Evolutionary conservation across 805 yeast species (phyloP).

Genomic region (Candida mattraensis): DNA sequence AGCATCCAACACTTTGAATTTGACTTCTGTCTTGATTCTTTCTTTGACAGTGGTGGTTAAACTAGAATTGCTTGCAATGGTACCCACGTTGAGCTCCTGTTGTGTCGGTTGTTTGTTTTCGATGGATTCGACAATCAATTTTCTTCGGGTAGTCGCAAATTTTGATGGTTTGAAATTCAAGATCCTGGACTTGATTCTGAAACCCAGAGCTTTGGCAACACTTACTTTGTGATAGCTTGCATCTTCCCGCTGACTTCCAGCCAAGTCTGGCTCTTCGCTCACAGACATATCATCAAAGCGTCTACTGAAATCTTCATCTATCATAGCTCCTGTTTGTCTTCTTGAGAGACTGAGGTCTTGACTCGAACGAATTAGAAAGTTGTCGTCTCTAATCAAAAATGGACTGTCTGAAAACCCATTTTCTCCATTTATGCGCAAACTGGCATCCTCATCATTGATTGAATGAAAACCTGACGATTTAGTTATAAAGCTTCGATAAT

Average conservation of each 20-base stretch:
- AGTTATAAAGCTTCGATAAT: slow-evolving; percentile 15
- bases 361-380: slow-evolving; percentile 20
- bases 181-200: slow-evolving; percentile 41
- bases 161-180: slow-evolving; percentile 34
- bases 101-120: slow-evolving; percentile 15
- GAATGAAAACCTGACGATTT: slow-evolving; percentile 13
- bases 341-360: slow-evolving; percentile 7
- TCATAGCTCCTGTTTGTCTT: slow-evolving; percentile 9
- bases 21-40: slow-evolving; percentile 37
- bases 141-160: slow-evolving; percentile 12
- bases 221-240: slow-evolving; percentile 33
- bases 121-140: slow-evolving; percentile 8
- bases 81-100: slow-evolving; percentile 12
- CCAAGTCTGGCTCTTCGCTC: slow-evolving; percentile 8
- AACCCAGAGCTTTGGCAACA: slow-evolving; percentile 53
- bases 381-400: slow-evolving; percentile 22
- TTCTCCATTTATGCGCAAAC: slow-evolving; percentile 14
- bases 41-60: slow-evolving; percentile 19
- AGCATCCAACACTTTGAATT: slow-evolving; percentile 60
- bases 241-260: slow-evolving; percentile 7
- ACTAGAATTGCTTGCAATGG: slow-evolving; percentile 13
- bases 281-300: slow-evolving; percentile 13
- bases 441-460: slow-evolving; percentile 5
- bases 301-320: slow-evolving; percentile 11
- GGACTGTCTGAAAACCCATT: slow-evolving; percentile 16